Evolutionary conservation across 345 rosid species (phyloP).

Genomic region (Lagerstroemia speciosa): DNA sequence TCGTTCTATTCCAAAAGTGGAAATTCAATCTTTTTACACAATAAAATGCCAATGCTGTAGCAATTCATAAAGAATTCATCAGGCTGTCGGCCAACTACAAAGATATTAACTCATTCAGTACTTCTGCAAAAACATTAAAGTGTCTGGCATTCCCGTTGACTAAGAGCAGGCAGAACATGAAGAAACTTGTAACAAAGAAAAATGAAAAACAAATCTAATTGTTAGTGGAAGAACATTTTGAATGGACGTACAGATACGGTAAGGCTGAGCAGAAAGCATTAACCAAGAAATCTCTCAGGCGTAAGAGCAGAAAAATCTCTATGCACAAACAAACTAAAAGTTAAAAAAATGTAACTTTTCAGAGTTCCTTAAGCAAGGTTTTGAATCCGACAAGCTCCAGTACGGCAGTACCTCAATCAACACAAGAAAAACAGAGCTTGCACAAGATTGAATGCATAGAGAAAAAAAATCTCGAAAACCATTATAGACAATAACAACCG

Average conservation of each 20-base stretch:
- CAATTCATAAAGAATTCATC: neutral
- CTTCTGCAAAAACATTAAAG: neutral
- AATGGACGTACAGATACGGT: neutral
- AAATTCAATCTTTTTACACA: neutral
- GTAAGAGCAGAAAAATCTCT: too few species aligned
- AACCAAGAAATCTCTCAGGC: neutral
- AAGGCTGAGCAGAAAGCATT: neutral
- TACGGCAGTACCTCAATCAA: neutral
- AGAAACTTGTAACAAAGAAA: neutral
- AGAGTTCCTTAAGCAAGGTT: neutral
- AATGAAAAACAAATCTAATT: neutral
- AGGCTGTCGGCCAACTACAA: neutral
- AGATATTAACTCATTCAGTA: neutral
- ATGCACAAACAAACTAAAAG: neutral
- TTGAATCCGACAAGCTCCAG: neutral
- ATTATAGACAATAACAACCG: neutral
- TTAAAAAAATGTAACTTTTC: neutral
- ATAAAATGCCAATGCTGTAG: neutral
- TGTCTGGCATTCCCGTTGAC: too few species aligned
- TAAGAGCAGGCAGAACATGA: neutral
- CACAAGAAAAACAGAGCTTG: neutral
- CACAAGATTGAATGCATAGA: neutral
- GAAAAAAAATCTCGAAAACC: neutral
- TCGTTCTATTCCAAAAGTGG: neutral
- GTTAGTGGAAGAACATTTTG: neutral